Conservation (phyloP, 148 eudicot species). For the Spergularia bocconei region DNA sequence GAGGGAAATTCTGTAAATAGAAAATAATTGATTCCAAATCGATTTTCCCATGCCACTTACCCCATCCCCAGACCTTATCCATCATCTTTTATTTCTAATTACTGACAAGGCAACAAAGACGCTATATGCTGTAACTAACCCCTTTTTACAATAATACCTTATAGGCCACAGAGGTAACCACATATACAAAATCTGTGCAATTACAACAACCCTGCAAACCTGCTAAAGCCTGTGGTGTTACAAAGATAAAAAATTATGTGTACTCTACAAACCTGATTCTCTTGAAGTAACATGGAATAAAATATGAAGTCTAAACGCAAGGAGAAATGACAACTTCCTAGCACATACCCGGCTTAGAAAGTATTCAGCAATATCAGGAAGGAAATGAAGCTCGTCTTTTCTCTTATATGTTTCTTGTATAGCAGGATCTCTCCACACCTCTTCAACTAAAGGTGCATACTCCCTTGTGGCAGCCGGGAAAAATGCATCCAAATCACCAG, state of each 20-base stretch:
- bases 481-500: conserved; percentile 95
- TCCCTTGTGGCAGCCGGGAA: conserved; percentile 98
- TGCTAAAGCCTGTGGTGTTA: neutral
- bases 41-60: too few species aligned
- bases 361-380: conserved; percentile 95
- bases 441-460: conserved; percentile 96
- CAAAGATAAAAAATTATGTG: neutral
- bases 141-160: neutral
- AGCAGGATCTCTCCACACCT: conserved; percentile 97
- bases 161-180: neutral
- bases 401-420: conserved; percentile 82
- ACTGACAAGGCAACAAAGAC: neutral
- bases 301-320: neutral
- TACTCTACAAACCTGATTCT: neutral
- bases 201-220: neutral
- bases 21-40: too few species aligned
- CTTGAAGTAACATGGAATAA: neutral
- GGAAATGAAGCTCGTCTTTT: conserved; percentile 86
- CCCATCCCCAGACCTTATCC: too few species aligned
- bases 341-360: conserved; percentile 85
- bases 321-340: neutral
- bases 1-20: too few species aligned
- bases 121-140: neutral
- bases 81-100: too few species aligned
- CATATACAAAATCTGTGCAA: neutral